phyloP scores from a whole-genome alignment of 2,329 filamentous ascomycete species.

The Pseudogymnoascus sp. region DNA sequence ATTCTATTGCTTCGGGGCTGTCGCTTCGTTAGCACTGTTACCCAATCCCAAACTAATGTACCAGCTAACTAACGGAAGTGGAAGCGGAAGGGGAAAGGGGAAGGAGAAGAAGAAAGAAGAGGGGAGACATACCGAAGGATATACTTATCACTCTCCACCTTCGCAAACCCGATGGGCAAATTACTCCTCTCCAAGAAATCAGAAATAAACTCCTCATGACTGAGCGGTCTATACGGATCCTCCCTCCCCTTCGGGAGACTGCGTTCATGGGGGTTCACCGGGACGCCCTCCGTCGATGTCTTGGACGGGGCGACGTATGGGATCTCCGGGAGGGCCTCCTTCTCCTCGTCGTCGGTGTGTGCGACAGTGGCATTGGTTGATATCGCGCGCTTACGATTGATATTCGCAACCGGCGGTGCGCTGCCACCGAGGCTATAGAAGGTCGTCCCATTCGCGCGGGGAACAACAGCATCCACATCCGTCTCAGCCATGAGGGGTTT shows the following conservation, averaged over 20 bases:
- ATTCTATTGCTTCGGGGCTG: constrained; percentile 80
- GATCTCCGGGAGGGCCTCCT: background rate
- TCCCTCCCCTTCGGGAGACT: background rate
- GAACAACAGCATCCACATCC: background rate
- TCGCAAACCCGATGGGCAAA: constrained; percentile 44
- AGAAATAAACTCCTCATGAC: constrained; percentile 46
- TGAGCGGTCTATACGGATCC: constrained; percentile 24
- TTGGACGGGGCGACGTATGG: constrained; percentile 8
- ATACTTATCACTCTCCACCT: constrained; percentile 42
- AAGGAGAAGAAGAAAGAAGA: too few relatives aligned
- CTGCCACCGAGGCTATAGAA: background rate
- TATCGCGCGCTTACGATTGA: background rate
- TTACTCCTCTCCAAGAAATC: constrained; percentile 35
- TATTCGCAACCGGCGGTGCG: background rate
- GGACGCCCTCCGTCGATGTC: background rate
- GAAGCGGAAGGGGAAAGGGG: too few relatives aligned
- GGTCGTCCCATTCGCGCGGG: background rate
- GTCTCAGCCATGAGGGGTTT: constrained; percentile 1
- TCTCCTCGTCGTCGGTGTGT: too few relatives aligned
- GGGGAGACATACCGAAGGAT: constrained; percentile 48
- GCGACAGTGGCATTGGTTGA: background rate
- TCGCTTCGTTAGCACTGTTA: constrained; percentile 10
- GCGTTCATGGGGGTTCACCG: background rate
- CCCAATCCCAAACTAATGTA: background rate
- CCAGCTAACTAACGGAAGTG: constrained; percentile 16